Evolutionary conservation across 2,329 filamentous ascomycete species (phyloP).

Genomic region (Aureobasidium sp.): DNA sequence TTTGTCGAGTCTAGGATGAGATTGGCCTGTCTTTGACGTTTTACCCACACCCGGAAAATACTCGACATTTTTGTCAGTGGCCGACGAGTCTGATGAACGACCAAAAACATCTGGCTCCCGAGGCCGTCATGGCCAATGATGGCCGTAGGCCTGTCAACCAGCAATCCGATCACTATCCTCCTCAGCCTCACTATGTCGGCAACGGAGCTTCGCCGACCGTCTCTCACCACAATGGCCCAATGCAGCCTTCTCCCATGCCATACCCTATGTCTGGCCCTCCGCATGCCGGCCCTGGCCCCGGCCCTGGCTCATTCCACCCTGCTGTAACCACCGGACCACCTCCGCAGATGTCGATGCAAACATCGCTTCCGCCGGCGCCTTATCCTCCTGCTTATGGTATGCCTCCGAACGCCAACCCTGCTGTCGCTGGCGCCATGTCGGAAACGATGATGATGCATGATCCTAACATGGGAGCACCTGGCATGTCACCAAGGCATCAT

Average conservation of each 20-base stretch:
- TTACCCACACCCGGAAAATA: not conserved
- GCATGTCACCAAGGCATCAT: slow-evolving; percentile 32
- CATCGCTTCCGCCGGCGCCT: slow-evolving; percentile 2
- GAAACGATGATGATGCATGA: slow-evolving; percentile 12
- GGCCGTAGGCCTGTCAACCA: not conserved
- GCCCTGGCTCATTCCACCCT: not conserved
- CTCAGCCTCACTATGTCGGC: slow-evolving; percentile 7
- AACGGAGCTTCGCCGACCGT: slow-evolving; percentile 7
- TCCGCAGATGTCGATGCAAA: not conserved
- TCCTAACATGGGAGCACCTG: slow-evolving; percentile 13
- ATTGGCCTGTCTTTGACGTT: not conserved
- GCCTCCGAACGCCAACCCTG: not conserved
- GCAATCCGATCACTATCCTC: slow-evolving; percentile 6
- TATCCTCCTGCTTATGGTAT: slow-evolving; percentile 9
- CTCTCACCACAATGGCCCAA: slow-evolving; percentile 4
- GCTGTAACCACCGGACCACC: not conserved
- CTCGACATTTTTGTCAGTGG: not conserved
- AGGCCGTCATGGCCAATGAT: slow-evolving; percentile 8
- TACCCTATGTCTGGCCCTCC: slow-evolving; percentile 4
- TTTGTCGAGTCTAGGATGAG: not conserved
- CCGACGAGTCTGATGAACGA: slow-evolving; percentile 1
- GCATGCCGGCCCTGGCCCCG: not conserved
- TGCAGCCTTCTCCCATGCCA: slow-evolving; percentile 8
- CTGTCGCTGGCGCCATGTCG: not conserved
- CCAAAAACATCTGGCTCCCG: slow-evolving; percentile 4